Percentiles rank a stretch among this genome's conserved stretches.
Conservation (phyloP, 1,139 yeast genomes). For the Wickerhamiella pararugosa region DNA sequence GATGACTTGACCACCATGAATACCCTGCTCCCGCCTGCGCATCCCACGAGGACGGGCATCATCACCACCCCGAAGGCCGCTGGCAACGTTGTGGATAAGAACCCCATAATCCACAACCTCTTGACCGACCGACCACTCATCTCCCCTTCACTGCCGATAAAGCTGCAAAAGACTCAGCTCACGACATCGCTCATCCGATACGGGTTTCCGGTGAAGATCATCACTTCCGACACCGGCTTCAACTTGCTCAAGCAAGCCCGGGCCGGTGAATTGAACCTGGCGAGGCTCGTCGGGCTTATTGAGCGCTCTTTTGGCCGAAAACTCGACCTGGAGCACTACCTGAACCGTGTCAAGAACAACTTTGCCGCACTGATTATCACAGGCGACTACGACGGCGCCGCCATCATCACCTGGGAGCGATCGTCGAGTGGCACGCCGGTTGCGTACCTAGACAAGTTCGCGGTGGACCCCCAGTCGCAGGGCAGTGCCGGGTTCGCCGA, state of each 20-base stretch:
- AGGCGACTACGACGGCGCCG: constrained; percentile 94
- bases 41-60: constrained; percentile 34
- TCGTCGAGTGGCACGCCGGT: constrained; percentile 22
- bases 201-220: constrained; percentile 52
- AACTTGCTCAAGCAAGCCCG: constrained; percentile 32
- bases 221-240: constrained; percentile 28
- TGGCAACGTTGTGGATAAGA: constrained; percentile 27
- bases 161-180: constrained; percentile 30
- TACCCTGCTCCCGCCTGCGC: constrained; percentile 31
- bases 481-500: constrained; percentile 93
- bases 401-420: constrained; percentile 69
- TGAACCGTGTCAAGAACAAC: constrained; percentile 44
- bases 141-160: constrained; percentile 77
- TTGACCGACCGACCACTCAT: constrained; percentile 86
- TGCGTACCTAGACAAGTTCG: constrained; percentile 84
- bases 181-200: constrained; percentile 72
- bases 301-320: constrained; percentile 67
- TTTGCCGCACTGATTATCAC: constrained; percentile 70
- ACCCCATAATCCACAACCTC: constrained; percentile 78
- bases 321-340: constrained; percentile 50
- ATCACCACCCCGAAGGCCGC: constrained; percentile 38
- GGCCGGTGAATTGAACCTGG: constrained; percentile 39
- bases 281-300: constrained; percentile 42
- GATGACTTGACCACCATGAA: constrained; percentile 42
- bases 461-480: constrained; percentile 67